A percentile compares a stretch with the other conserved stretches of the same genome.
These are phyloP conservation scores for Salix exigua DNA, from an alignment of 345 rosid species.

Conservation along the genomic window DNA sequence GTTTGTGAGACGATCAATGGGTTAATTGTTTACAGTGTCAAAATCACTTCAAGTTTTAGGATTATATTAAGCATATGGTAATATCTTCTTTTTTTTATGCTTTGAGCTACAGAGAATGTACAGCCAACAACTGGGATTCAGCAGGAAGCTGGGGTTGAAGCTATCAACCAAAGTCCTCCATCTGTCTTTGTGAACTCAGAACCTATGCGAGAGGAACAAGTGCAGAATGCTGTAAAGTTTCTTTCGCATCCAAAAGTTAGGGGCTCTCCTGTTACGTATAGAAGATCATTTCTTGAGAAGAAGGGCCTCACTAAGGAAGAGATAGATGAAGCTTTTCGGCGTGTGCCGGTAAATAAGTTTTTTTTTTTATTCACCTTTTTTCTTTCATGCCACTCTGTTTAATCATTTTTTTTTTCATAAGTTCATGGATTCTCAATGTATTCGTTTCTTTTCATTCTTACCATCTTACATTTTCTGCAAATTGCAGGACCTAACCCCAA, in stretches of 20 bases:
- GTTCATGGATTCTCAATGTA: not conserved
- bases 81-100: not conserved
- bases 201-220: conserved; percentile 89
- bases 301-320: conserved; percentile 96
- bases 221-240: conserved; percentile 89
- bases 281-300: conserved; percentile 93
- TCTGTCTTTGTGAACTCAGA: conserved; percentile 88
- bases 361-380: not conserved
- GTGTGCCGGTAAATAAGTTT: conserved; percentile 70
- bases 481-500: conserved; percentile 78
- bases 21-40: not conserved
- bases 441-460: not conserved
- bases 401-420: not conserved
- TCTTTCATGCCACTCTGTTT: not conserved
- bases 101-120: conserved; percentile 40
- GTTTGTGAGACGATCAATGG: not conserved
- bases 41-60: not conserved
- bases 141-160: conserved; percentile 45
- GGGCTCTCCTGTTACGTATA: conserved; percentile 84
- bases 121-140: conserved; percentile 45
- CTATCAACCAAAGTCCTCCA: conserved; percentile 36
- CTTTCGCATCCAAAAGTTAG: conserved; percentile 91
- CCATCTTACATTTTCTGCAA: conserved; percentile 11
- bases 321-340: conserved; percentile 91
- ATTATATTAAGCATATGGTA: not conserved